These are phyloP conservation scores for Pleurotus tuber-regium DNA, from an alignment of 768 basidiomycete genomes.

Conservation along the genomic window DNA sequence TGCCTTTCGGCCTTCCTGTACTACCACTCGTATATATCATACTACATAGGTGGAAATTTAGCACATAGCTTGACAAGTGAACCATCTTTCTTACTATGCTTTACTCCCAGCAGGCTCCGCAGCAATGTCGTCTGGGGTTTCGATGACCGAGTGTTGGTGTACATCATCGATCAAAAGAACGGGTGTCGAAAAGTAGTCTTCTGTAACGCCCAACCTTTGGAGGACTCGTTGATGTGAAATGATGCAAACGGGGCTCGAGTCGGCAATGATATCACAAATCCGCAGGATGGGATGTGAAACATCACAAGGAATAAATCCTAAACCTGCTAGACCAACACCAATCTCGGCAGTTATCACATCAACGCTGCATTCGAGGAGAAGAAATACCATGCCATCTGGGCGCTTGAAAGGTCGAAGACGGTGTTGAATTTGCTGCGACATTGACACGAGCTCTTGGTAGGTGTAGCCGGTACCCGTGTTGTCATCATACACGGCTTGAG, in stretches of 20 bases:
- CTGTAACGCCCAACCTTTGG: not conserved
- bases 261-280: not conserved
- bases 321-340: not conserved
- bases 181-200: not conserved
- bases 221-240: not conserved
- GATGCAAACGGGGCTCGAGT: not conserved
- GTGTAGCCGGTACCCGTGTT: slow-evolving; percentile 10
- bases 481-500: slow-evolving; percentile 9
- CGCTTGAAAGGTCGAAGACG: not conserved
- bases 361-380: not conserved
- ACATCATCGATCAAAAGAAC: not conserved
- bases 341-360: not conserved
- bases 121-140: not conserved
- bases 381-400: not conserved
- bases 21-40: slow-evolving; percentile 18
- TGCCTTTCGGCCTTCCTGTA: slow-evolving; percentile 21
- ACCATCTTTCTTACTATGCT: not conserved
- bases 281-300: not conserved
- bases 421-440: not conserved
- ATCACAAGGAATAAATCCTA: not conserved
- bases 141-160: too few relatives aligned
- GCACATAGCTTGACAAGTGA: too few relatives aligned
- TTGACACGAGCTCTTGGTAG: slow-evolving; percentile 5
- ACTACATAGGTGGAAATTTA: too few relatives aligned
- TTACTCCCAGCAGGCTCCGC: not conserved